Conservation (phyloP, 495 filamentous ascomycete genomes). For the Neurospora cerealis region DNA sequence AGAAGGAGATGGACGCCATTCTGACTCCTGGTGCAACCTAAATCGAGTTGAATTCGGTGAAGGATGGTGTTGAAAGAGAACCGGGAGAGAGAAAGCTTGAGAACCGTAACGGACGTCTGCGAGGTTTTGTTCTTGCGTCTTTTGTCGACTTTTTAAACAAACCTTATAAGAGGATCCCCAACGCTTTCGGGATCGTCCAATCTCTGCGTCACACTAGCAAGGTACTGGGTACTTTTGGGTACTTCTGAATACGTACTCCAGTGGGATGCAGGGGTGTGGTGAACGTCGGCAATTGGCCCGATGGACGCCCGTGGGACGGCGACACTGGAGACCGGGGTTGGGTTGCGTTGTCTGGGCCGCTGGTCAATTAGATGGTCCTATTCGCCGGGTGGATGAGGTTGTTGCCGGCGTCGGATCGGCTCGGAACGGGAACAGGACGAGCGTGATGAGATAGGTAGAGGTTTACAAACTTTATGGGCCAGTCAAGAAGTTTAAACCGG, state of each 20-base stretch:
- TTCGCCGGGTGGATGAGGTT: background rate
- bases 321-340: background rate
- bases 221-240: background rate
- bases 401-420: background rate
- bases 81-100: background rate
- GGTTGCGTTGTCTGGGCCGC: background rate
- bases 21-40: constrained; percentile 1
- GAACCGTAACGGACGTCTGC: background rate
- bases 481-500: background rate
- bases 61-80: background rate
- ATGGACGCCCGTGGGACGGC: background rate
- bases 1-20: constrained; percentile 40
- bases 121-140: background rate
- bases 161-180: constrained; percentile 2
- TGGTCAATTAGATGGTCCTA: background rate
- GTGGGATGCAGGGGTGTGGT: background rate
- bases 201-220: constrained; percentile 12
- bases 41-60: background rate
- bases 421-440: background rate
- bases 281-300: background rate
- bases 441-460: background rate
- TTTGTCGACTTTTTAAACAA: background rate
- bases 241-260: background rate
- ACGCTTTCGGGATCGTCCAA: constrained; percentile 11
- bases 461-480: background rate